Evolutionary conservation across 768 basidiomycete genomes (phyloP).

Genomic region (Lentinula detonsa): DNA sequence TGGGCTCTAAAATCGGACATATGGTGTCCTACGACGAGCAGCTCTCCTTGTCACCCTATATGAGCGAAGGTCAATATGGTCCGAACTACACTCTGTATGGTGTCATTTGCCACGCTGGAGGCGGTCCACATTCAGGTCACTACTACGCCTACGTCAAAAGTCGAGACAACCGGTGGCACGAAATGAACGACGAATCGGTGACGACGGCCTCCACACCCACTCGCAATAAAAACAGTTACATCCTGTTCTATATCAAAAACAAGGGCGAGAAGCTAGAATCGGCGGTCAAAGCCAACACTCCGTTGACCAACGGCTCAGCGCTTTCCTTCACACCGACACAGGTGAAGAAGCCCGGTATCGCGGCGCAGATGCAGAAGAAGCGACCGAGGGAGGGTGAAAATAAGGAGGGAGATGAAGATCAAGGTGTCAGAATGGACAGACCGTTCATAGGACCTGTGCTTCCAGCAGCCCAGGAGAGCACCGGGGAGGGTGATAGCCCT

Average conservation of each 20-base stretch:
- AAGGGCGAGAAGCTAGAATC: constrained; percentile 72
- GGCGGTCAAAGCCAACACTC: constrained; percentile 35
- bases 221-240: constrained; percentile 77
- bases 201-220: constrained; percentile 31
- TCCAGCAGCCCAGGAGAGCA: constrained; percentile 31
- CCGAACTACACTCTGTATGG: constrained; percentile 86
- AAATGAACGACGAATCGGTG: constrained; percentile 92
- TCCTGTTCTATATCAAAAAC: constrained; percentile 86
- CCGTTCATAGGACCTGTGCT: constrained; percentile 65
- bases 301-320: constrained; percentile 12
- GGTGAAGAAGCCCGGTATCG: constrained; percentile 31
- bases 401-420: constrained; percentile 46
- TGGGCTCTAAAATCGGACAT: constrained; percentile 82
- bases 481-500: constrained; percentile 20
- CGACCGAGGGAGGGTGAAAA: constrained; percentile 34
- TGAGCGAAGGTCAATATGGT: constrained; percentile 77
- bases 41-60: constrained; percentile 66
- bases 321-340: constrained; percentile 16
- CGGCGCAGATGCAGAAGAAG: constrained; percentile 43
- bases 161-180: constrained; percentile 68
- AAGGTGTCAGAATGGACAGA: constrained; percentile 39
- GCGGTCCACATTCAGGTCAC: constrained; percentile 92
- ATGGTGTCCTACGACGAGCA: constrained; percentile 73
- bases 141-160: constrained; percentile 85
- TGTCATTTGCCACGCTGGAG: constrained; percentile 88